Conservation (phyloP, 1,139 yeast species). For the Scheffersomyces parashehatae region DNA sequence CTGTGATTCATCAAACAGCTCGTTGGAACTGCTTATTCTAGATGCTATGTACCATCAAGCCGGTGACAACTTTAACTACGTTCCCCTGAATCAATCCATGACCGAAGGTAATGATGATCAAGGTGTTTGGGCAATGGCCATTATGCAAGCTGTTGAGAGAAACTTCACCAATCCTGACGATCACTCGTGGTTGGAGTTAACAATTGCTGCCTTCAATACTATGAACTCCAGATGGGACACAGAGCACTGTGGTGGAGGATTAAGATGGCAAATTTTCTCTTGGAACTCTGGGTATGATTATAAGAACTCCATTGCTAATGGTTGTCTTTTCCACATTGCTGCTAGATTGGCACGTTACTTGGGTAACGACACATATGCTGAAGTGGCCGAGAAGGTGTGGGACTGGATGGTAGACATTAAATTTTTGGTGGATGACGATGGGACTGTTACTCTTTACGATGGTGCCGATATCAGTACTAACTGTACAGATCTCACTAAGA, state of each 20-base stretch:
- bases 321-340: constrained; percentile 84
- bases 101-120: constrained; percentile 75
- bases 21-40: constrained; percentile 39
- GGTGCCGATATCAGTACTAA: constrained; percentile 69
- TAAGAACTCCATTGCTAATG: constrained; percentile 87
- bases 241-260: constrained; percentile 76
- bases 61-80: constrained; percentile 52
- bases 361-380: constrained; percentile 67
- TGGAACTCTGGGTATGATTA: constrained; percentile 95
- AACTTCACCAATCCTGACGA: constrained; percentile 51
- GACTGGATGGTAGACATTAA: constrained; percentile 75
- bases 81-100: constrained; percentile 60
- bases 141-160: constrained; percentile 62
- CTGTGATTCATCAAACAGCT: constrained; percentile 45
- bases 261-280: constrained; percentile 94
- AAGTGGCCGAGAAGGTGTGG: constrained; percentile 78
- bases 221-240: constrained; percentile 89
- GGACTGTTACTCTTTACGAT: constrained; percentile 60
- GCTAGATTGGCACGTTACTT: constrained; percentile 88
- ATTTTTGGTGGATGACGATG: constrained; percentile 48
- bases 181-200: constrained; percentile 72
- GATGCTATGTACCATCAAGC: constrained; percentile 53
- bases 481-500: constrained; percentile 59
- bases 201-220: constrained; percentile 84
- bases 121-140: constrained; percentile 67